Conservation (phyloP, 108 stramenopile genomes). For the Mayamaea pseudoterrestris region DNA sequence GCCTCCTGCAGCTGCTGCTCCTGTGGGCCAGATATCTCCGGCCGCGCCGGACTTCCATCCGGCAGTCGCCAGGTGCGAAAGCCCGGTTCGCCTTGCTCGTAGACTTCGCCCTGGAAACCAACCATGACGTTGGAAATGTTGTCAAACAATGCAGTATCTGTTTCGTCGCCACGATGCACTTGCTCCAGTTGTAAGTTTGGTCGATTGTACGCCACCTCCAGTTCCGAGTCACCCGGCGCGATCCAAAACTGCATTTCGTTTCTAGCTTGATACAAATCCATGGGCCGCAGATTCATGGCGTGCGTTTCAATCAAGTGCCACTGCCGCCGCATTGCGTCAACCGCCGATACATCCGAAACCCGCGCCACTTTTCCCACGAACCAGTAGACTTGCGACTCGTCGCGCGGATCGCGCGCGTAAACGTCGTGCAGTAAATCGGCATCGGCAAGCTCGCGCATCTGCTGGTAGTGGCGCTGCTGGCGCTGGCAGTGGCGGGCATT, state of each 20-base stretch:
- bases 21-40: no score
- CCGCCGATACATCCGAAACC: conserved; percentile 56
- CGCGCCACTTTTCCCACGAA: conserved; percentile 77
- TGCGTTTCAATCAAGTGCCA: conserved; percentile 73
- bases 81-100: conserved; percentile 51
- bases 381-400: conserved; percentile 44
- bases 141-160: conserved; percentile 7
- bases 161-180: conserved; percentile 25
- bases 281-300: conserved; percentile 51
- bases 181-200: conserved; percentile 33
- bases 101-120: conserved; percentile 77
- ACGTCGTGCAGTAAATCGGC: conserved; percentile 61
- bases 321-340: conserved; percentile 45
- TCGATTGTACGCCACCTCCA: conserved; percentile 76
- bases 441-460: conserved; percentile 51
- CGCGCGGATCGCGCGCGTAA: conserved; percentile 43
- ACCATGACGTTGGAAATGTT: conserved; percentile 34
- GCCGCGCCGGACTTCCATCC: conserved; percentile 54
- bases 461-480: conserved; percentile 46
- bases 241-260: conserved; percentile 58
- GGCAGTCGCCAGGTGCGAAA: conserved; percentile 60
- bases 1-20: no score
- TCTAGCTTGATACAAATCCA: conserved; percentile 51
- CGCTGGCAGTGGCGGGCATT: conserved; percentile 45
- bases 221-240: conserved; percentile 71